Evolutionary conservation across 2,329 filamentous ascomycete species (phyloP).

Genomic region (Verticillium zaregamsianum): DNA sequence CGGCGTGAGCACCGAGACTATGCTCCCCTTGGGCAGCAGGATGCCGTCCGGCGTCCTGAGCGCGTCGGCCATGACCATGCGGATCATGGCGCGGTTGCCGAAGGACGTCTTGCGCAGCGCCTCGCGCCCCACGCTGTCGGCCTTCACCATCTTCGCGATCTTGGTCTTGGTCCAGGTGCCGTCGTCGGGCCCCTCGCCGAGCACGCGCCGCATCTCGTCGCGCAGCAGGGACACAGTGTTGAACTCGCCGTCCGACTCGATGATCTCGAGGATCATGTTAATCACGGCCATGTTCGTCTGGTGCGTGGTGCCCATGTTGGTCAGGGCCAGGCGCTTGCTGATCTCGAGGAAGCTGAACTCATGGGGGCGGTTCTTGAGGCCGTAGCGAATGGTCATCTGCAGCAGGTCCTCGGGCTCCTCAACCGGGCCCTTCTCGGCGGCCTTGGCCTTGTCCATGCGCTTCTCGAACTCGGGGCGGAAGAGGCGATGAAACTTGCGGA

Average conservation of each 20-base stretch:
- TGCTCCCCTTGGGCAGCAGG: constrained; percentile 24
- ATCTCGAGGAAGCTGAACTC: constrained; percentile 25
- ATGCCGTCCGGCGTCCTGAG: constrained; percentile 26
- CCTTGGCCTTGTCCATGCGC: constrained; percentile 18
- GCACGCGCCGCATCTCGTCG: constrained; percentile 28
- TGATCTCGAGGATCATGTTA: constrained; percentile 33
- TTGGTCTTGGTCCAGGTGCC: constrained; percentile 32
- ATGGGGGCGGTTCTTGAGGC: constrained; percentile 28
- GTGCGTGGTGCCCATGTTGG: constrained; percentile 34
- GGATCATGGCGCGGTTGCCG: constrained; percentile 21
- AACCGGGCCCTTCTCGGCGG: constrained; percentile 3
- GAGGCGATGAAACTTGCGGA: constrained; percentile 21
- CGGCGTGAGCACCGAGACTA: constrained; percentile 26
- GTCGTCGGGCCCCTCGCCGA: constrained; percentile 17
- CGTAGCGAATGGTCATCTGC: constrained; percentile 37
- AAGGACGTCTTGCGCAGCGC: constrained; percentile 33
- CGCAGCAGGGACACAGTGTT: constrained; percentile 31
- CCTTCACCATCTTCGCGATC: constrained; percentile 29
- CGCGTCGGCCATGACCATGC: constrained; percentile 21
- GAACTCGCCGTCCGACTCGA: constrained; percentile 28
- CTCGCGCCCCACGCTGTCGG: constrained; percentile 39
- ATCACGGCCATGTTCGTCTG: constrained; percentile 33
- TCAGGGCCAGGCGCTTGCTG: constrained; percentile 25
- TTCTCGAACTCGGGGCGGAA: constrained; percentile 17
- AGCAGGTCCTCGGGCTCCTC: constrained; percentile 31